Conservation (phyloP, 805 yeast species). For the Wickerhamomyces rabaulensis region DNA sequence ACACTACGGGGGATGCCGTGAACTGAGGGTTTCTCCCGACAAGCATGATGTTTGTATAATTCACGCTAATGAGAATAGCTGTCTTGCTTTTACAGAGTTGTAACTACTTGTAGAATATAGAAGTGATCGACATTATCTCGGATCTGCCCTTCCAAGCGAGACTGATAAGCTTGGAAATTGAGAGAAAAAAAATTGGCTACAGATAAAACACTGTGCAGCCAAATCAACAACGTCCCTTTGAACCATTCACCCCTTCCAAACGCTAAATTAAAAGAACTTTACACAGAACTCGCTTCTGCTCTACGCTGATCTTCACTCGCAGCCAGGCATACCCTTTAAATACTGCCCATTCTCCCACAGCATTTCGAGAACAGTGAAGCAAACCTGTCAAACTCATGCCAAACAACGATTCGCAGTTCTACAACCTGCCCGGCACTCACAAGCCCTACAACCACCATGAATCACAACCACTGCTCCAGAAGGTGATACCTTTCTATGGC, state of each 20-base stretch:
- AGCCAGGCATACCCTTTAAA: no score
- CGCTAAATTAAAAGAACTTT: no score
- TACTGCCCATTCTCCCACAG: neutral
- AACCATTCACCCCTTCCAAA: neutral
- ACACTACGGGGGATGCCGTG: neutral
- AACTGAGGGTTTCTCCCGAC: neutral
- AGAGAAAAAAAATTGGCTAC: neutral
- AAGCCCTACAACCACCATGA: constrained; percentile 23
- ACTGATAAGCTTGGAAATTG: neutral
- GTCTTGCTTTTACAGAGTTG: neutral
- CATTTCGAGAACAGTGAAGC: neutral
- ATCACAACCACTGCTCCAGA: constrained; percentile 20
- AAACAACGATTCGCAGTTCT: constrained; percentile 20
- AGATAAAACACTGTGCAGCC: neutral
- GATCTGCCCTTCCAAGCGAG: no score
- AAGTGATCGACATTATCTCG: no score
- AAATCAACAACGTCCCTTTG: neutral
- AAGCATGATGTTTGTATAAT: neutral
- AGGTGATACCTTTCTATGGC: constrained; percentile 1
- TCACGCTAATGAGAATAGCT: neutral
- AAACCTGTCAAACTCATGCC: constrained; percentile 3
- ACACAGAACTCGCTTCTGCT: no score
- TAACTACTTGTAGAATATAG: no score
- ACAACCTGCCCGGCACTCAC: constrained; percentile 30
- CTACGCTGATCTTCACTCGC: no score